phyloP scores from a whole-genome alignment of 169 alveolate species.

The Amoebophrya sp. region DNA sequence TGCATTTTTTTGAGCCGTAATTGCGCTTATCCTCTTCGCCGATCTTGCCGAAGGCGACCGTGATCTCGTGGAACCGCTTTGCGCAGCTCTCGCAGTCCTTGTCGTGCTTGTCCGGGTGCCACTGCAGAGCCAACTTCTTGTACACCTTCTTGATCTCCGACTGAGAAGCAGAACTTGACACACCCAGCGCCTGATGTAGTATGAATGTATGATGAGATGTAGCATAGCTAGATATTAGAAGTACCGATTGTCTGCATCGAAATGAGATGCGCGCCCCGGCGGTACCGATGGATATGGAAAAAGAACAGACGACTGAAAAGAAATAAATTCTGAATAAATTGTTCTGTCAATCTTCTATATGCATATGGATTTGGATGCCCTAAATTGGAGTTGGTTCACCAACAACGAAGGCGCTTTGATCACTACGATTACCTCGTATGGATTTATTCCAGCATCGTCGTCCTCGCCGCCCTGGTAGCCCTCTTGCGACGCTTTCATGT shows the following conservation, averaged over 20 bases:
- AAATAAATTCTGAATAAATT: too few relatives aligned
- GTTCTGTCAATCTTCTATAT: too few relatives aligned
- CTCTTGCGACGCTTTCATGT: background rate
- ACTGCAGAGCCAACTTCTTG: slow-evolving; percentile 71
- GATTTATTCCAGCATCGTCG: background rate
- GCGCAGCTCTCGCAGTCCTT: background rate
- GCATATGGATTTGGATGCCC: too few relatives aligned
- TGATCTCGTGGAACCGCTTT: background rate
- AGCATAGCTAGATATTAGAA: too few relatives aligned
- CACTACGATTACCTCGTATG: background rate
- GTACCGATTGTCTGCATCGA: too few relatives aligned
- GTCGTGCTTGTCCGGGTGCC: slow-evolving; percentile 89
- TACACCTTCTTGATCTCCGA: slow-evolving; percentile 79
- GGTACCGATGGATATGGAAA: too few relatives aligned
- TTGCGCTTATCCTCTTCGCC: background rate
- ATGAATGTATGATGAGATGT: too few relatives aligned
- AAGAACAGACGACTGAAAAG: too few relatives aligned
- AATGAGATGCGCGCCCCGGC: too few relatives aligned
- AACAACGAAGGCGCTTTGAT: too few relatives aligned
- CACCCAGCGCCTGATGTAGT: background rate
- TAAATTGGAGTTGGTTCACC: too few relatives aligned
- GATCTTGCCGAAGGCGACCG: background rate
- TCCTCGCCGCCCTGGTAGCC: background rate
- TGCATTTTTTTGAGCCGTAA: too few relatives aligned
- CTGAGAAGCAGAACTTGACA: slow-evolving; percentile 23